Evolutionary conservation across 208 protist species (phyloP).

Genomic region (Crithidia fasciculata): DNA sequence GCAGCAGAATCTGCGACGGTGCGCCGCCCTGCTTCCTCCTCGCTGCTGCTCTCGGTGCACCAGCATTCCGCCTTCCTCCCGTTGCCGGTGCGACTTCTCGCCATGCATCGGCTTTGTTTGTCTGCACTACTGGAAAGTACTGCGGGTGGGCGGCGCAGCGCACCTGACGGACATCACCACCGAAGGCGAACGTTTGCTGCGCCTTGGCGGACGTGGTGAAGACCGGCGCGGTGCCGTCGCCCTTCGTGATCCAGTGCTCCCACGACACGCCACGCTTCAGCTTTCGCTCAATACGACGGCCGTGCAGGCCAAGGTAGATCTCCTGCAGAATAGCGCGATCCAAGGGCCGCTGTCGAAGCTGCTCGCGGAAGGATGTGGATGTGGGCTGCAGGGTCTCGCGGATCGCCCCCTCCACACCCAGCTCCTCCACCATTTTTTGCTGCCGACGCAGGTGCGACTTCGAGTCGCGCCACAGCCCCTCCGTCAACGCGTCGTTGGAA

Average conservation of each 20-base stretch:
- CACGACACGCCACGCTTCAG: conserved; percentile 85
- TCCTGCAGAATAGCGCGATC: conserved; percentile 90
- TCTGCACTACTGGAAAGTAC: conserved; percentile 66
- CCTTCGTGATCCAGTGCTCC: conserved; percentile 93
- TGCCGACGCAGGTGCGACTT: conserved; percentile 84
- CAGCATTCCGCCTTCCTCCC: too few relatives aligned
- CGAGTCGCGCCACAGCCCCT: conserved; percentile 68
- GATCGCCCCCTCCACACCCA: conserved; percentile 85
- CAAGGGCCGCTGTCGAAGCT: conserved; percentile 78
- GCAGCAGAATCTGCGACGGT: not conserved
- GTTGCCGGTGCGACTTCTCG: too few relatives aligned
- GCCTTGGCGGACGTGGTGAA: conserved; percentile 81
- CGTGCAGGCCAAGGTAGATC: conserved; percentile 88
- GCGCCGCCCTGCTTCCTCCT: not conserved
- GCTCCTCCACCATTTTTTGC: conserved; percentile 61
- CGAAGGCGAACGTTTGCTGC: conserved; percentile 89
- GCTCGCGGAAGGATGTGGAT: conserved; percentile 61
- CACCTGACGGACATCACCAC: conserved; percentile 61
- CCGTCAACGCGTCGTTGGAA: conserved; percentile 31
- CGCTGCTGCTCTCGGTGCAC: not conserved
- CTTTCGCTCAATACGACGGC: conserved; percentile 79
- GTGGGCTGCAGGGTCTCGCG: conserved; percentile 73
- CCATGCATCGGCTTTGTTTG: not conserved
- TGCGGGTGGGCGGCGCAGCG: conserved; percentile 58
- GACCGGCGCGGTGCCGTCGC: conserved; percentile 88